Base-by-base conservation (phyloP, 164 flowering plant genomes). In the Dillenia suffruticosa region DNA sequence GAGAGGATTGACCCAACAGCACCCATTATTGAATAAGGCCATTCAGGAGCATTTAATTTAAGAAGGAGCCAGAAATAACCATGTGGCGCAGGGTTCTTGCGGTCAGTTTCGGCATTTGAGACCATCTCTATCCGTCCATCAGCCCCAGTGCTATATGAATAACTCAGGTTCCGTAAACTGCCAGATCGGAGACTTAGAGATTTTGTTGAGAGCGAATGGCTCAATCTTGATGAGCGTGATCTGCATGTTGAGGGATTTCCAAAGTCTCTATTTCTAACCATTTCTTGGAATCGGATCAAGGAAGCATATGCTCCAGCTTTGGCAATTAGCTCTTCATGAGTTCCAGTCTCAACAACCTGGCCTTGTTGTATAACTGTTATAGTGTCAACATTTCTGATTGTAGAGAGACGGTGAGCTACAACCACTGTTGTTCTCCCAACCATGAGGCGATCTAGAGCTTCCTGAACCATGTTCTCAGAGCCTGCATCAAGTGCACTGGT, bases 121-220 rank as follows among this genome's bases (percentile, higher is more conserved):
- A 89, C 58, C 99, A 94, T 94, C 79, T 92, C 99, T 55, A 94
- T 80, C 22, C 97, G 77, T 44, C 99, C 99, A 75, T 94, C 99
- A 48, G 96, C 92, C 9, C 96, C 97, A 2, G 96, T 89, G 71
- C 99, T 94, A 76, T 91, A 94, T 49, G 82, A 82, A 65, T 94
- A 94, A 77, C 96, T 91, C 81, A 94, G 67, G 72, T 94, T 94
- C 62, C 97, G 77, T 60, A 94, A 63, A 73, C 99, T 94, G 26
- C 97, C 96, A 9, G 97, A 92, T 9, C 97, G 82, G n/a, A 92
- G 87, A 76, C 94, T 89, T 10, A 89, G 69, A 6, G 98, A 94
- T 67, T 84, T 94, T 5, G 98, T 94, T 22, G 98, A 94, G 16
- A 94, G 79, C 1, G 99, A 94, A 64, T 89, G 86, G 73, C 99